Evolutionary conservation across 768 basidiomycete genomes (phyloP), one percentile per base, ranked within the genome.

Genomic region (Pleurotus pulmonarius): DNA sequence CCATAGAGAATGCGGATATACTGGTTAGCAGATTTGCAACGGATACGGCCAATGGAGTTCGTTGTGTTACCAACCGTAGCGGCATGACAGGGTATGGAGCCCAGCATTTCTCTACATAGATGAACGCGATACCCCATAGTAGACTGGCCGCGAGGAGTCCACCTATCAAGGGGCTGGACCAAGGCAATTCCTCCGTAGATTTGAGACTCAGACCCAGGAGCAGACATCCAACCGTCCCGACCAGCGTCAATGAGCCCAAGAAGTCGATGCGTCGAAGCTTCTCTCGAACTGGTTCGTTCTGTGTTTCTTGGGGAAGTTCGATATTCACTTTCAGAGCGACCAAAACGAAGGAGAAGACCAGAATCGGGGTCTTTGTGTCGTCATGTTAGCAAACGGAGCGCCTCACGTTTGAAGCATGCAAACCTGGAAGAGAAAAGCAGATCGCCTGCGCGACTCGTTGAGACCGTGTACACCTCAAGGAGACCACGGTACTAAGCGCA

Each of bases 21-120:
- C 88, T 90, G 8, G 78, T 81, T 61, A 92, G 77, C 43, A 96
- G 79, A 70, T 94, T 95, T 46, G 83, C 82, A 49, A 95, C 57
- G 4, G 91, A 90, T 25, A 94, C 85, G 9, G 90, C 87, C 16
- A 94, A 70, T 4, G 92, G 92, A 20, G 90, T 94, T 55, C 94
- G 77, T 65, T 86, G 83, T 29, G 78, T 82, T 34, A 95, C 80
- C 56, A 95, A 73, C 52, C 82, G 82, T 60, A 97, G 72, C 47
- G 96, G 96, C 86, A 99, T 88, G 51, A 98, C 88, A 13, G 97
- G 97, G 67, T 88, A 90, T 3, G 82, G 78, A 3, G 91, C 85
- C 75, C 82, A 85, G 61, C 80, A 77, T 56, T 85, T 84, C 72
- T 99, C 96, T 22, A 92, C 90, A 46, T 83, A 66, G 26, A 95